Conservation (phyloP, 352 stramenopile species). For the Globisporangium nagaii region DNA sequence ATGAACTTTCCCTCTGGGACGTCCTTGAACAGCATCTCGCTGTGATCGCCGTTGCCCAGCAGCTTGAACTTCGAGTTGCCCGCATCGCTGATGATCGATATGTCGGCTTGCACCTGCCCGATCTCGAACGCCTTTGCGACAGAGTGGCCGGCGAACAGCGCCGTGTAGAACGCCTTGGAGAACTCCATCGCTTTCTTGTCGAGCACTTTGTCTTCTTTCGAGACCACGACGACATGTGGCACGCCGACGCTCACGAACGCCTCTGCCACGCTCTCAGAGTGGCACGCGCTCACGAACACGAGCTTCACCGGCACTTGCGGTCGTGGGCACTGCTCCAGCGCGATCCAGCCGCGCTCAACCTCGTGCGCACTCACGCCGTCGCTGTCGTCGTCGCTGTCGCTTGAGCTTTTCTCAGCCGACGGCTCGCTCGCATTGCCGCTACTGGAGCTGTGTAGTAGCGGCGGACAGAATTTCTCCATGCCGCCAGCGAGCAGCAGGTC, state of each 20-base stretch:
- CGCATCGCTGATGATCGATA: slow-evolving; percentile 38
- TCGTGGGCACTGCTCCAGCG: slow-evolving; percentile 25
- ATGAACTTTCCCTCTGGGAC: slow-evolving; percentile 42
- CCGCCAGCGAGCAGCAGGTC: slow-evolving; percentile 67
- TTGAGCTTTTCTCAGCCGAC: neutral
- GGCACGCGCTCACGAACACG: slow-evolving; percentile 88
- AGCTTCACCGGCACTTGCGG: slow-evolving; percentile 58
- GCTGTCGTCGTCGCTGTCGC: slow-evolving; percentile 2
- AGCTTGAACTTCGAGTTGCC: slow-evolving; percentile 75
- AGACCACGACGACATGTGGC: slow-evolving; percentile 88
- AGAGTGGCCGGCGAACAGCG: slow-evolving; percentile 71
- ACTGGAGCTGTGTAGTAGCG: slow-evolving; percentile 4
- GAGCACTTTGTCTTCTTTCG: slow-evolving; percentile 77
- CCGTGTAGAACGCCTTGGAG: slow-evolving; percentile 87
- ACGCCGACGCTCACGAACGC: slow-evolving; percentile 88
- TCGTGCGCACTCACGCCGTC: slow-evolving; percentile 25
- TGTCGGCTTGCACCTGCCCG: slow-evolving; percentile 69
- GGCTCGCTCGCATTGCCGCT: neutral
- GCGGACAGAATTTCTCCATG: slow-evolving; percentile 20
- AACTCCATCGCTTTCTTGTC: slow-evolving; percentile 88
- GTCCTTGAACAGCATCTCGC: slow-evolving; percentile 68
- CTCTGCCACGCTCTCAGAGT: slow-evolving; percentile 83
- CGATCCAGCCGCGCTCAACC: slow-evolving; percentile 42
- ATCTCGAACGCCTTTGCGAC: slow-evolving; percentile 82
- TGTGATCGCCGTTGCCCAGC: slow-evolving; percentile 69